Conservation (phyloP, 495 filamentous ascomycete genomes). For the Eremomyces bilateralis region DNA sequence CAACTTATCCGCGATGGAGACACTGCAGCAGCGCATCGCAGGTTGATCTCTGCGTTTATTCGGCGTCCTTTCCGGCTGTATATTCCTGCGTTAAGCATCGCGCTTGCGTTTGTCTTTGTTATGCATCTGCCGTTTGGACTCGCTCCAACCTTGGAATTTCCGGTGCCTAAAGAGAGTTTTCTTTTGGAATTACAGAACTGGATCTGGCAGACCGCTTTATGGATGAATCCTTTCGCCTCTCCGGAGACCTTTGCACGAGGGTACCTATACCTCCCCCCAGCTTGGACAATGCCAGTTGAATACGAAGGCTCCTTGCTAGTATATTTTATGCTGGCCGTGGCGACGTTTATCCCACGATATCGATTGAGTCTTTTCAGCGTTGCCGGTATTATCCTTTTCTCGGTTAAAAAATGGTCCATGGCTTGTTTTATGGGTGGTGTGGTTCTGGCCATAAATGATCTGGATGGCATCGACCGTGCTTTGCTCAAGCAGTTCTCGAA, state of each 20-base stretch:
- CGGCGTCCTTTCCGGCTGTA: slow-evolving; percentile 3
- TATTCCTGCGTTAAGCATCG: neutral
- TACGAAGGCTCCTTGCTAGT: slow-evolving; percentile 5
- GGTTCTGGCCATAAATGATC: neutral
- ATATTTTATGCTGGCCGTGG: neutral
- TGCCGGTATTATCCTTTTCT: slow-evolving; percentile 1
- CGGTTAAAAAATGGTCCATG: slow-evolving; percentile 5
- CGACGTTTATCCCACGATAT: neutral
- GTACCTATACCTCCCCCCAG: slow-evolving; percentile 1
- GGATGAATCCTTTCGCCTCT: slow-evolving; percentile 5
- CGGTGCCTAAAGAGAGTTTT: slow-evolving; percentile 2
- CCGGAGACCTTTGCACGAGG: slow-evolving; percentile 1
- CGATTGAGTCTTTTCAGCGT: neutral
- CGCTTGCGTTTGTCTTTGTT: slow-evolving; percentile 3
- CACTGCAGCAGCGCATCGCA: neutral
- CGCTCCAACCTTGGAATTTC: slow-evolving; percentile 1
- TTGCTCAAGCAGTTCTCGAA: neutral
- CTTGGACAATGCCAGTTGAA: slow-evolving; percentile 4
- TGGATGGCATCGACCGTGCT: neutral
- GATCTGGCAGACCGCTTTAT: neutral
- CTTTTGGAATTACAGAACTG: slow-evolving; percentile 4
- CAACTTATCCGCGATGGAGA: neutral
- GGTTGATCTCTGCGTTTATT: slow-evolving; percentile 2
- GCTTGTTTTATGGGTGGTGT: slow-evolving; percentile 5
- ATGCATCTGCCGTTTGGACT: slow-evolving; percentile 6